These are phyloP conservation scores for Phytophthora citrophthora DNA, from an alignment of 352 stramenopile species.

Conservation along the genomic window DNA sequence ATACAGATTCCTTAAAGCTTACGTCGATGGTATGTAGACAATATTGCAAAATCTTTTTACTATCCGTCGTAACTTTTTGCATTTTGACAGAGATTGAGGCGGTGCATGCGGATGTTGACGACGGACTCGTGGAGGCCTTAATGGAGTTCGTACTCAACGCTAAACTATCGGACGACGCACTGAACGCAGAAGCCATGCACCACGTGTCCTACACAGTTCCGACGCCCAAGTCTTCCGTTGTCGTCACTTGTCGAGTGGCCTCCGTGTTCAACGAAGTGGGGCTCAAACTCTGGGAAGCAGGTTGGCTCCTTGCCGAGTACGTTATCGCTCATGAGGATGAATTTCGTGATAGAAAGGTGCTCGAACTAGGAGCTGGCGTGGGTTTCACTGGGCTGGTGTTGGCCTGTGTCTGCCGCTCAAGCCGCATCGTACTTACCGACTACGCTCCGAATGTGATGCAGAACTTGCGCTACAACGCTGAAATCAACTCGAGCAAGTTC, in stretches of 20 bases:
- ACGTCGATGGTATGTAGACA: constrained; percentile 51
- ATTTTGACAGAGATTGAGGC: constrained; percentile 60
- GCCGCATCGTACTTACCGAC: constrained; percentile 68
- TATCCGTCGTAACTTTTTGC: neutral
- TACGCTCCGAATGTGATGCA: constrained; percentile 86
- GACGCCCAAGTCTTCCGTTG: constrained; percentile 8
- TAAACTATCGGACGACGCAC: constrained; percentile 34
- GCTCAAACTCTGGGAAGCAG: constrained; percentile 85
- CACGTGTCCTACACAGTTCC: constrained; percentile 72
- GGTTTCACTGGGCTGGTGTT: constrained; percentile 75
- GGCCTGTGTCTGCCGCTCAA: constrained; percentile 43
- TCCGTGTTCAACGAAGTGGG: constrained; percentile 86
- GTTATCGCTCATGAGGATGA: constrained; percentile 55
- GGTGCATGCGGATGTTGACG: constrained; percentile 46
- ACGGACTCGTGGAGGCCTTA: constrained; percentile 59
- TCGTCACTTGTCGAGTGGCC: constrained; percentile 79
- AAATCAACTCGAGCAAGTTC: constrained; percentile 64
- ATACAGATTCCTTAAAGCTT: constrained; percentile 76
- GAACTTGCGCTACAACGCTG: constrained; percentile 83
- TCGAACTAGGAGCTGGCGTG: constrained; percentile 79
- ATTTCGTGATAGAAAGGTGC: constrained; percentile 57
- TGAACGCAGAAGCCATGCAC: constrained; percentile 69
- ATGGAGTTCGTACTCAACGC: constrained; percentile 62
- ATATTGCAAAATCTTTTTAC: neutral
- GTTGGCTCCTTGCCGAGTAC: constrained; percentile 81